These are phyloP conservation scores for Dovyalis caffra DNA, from an alignment of 345 rosid species.

Conservation along the genomic window DNA sequence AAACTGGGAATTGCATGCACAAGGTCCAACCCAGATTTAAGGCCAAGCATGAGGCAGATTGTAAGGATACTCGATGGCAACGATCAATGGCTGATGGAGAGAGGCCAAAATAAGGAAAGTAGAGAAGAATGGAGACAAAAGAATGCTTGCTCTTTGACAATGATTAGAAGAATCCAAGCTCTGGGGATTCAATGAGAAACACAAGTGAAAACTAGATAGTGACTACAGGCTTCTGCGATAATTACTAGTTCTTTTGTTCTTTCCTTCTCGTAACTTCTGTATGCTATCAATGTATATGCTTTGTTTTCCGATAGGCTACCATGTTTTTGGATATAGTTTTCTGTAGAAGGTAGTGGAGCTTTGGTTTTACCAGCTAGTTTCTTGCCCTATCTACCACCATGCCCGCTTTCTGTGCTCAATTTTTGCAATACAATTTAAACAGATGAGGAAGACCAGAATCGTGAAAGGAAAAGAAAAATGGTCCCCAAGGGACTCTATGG, in stretches of 20 bases:
- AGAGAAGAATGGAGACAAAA: slow-evolving; percentile 60
- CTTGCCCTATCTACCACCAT: slow-evolving; percentile 5
- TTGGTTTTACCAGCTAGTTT: background rate
- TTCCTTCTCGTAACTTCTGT: slow-evolving; percentile 15
- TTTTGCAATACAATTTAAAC: background rate
- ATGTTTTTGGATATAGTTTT: slow-evolving; percentile 9
- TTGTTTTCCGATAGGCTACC: slow-evolving; percentile 14
- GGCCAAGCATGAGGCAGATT: slow-evolving; percentile 85
- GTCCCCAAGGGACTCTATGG: background rate
- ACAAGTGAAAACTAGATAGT: slow-evolving; percentile 4
- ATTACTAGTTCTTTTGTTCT: background rate
- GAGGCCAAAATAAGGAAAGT: slow-evolving; percentile 44
- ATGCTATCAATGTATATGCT: slow-evolving; percentile 15
- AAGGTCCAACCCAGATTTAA: slow-evolving; percentile 57
- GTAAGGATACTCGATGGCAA: slow-evolving; percentile 83
- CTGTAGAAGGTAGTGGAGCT: slow-evolving; percentile 2
- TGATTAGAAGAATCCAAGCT: slow-evolving; percentile 76
- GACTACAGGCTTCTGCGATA: background rate
- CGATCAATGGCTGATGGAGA: slow-evolving; percentile 41
- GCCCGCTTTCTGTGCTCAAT: background rate
- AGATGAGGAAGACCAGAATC: slow-evolving; percentile 5
- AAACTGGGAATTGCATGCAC: slow-evolving; percentile 81
- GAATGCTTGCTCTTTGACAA: slow-evolving; percentile 54
- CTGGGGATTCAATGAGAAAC: slow-evolving; percentile 70
- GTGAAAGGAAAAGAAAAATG: background rate